A percentile compares a stretch with the other conserved stretches of the same genome.
Evolutionary conservation across 768 basidiomycete genomes (phyloP).

Genomic region (Amanita subjunquillea): DNA sequence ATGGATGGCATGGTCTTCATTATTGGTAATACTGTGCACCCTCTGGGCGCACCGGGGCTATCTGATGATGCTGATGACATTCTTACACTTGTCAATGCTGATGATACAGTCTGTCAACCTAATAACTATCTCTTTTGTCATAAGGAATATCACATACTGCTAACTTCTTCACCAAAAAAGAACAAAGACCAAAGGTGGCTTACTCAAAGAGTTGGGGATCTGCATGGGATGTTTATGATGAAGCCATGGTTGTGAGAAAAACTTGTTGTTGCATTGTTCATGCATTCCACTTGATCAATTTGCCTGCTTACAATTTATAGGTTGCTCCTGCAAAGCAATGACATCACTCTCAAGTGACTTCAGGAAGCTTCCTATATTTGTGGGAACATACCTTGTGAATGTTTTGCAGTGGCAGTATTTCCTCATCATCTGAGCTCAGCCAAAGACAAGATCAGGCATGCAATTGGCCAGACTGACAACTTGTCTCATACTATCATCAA

Average conservation of each 20-base stretch:
- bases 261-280: neutral
- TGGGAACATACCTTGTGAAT: slow-evolving; percentile 6
- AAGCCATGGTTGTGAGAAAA: too few relatives aligned
- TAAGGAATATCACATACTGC: neutral
- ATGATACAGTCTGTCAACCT: neutral
- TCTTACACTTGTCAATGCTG: slow-evolving; percentile 6
- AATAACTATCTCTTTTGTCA: neutral
- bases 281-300: slow-evolving; percentile 4
- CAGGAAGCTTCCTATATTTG: neutral
- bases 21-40: neutral
- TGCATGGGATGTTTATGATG: neutral
- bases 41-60: neutral
- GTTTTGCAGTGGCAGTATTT: slow-evolving; percentile 2
- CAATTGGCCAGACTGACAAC: too few relatives aligned
- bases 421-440: too few relatives aligned
- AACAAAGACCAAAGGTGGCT: slow-evolving; percentile 7
- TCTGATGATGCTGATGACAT: neutral
- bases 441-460: too few relatives aligned
- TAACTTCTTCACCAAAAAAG: neutral
- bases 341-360: slow-evolving; percentile 7
- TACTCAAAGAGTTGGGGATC: neutral
- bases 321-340: neutral
- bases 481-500: neutral
- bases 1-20: neutral
- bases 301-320: slow-evolving; percentile 2